These are phyloP conservation scores for Artemisia argyi DNA, from an alignment of 129 eudicot species.

Conservation along the genomic window DNA sequence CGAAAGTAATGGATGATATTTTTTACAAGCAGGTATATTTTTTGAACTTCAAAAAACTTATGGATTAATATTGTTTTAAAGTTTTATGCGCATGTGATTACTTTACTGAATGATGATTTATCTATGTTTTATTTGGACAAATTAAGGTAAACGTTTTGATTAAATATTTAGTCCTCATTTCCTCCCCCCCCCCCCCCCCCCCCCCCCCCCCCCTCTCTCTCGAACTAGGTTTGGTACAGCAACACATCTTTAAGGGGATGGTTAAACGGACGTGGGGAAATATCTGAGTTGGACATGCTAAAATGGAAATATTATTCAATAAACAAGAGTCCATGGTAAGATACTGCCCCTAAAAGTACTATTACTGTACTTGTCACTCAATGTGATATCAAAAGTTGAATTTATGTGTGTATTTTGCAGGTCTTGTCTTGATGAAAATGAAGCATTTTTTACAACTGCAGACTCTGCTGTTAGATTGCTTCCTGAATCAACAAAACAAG, in stretches of 20 bases:
- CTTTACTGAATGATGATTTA: too few relatives aligned
- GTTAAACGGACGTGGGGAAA: conserved; percentile 53
- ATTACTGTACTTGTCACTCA: not conserved
- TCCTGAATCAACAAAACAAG: conserved; percentile 62
- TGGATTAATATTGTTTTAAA: not conserved
- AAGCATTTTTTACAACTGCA: conserved; percentile 83
- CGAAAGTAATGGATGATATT: too few relatives aligned
- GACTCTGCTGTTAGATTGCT: conserved; percentile 76
- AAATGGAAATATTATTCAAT: conserved; percentile 81
- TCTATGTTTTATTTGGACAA: too few relatives aligned
- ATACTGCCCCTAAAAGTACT: conserved; percentile 3
- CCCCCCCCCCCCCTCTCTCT: too few relatives aligned
- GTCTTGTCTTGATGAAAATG: conserved; percentile 85
- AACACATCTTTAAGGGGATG: conserved; percentile 79
- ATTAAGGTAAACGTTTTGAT: not conserved
- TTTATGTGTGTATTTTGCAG: conserved; percentile 32
- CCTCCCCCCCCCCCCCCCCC: too few relatives aligned
- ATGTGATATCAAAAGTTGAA: not conserved
- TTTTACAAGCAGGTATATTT: conserved; percentile 53
- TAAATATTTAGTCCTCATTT: not conserved
- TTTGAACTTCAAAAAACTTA: not conserved
- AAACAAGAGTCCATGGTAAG: conserved; percentile 93
- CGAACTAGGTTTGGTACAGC: conserved; percentile 79
- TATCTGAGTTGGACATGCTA: conserved; percentile 62
- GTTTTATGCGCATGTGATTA: too few relatives aligned